Evolutionary conservation across 2,329 filamentous ascomycete species (phyloP).

Genomic region (Curvularia eragrostidis): DNA sequence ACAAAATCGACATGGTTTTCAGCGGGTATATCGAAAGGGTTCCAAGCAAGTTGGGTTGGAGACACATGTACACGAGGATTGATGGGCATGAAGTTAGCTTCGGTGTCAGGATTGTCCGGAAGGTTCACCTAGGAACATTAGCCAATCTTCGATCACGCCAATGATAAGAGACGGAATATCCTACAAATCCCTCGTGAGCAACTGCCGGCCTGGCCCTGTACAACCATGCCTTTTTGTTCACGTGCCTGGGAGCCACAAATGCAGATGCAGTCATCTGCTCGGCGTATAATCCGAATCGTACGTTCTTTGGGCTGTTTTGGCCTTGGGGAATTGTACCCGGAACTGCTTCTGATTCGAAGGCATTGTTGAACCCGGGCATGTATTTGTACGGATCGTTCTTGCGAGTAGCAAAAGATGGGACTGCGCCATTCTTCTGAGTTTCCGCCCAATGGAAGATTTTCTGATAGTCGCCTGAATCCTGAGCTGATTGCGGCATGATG

Average conservation of each 20-base stretch:
- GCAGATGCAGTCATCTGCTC: constrained; percentile 49
- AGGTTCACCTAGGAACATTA: constrained; percentile 39
- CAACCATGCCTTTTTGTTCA: constrained; percentile 47
- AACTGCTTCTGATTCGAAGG: constrained; percentile 56
- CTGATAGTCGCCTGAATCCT: too few species aligned
- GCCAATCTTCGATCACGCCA: constrained; percentile 32
- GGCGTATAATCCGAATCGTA: constrained; percentile 48
- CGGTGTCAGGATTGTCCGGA: constrained; percentile 46
- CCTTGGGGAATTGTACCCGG: constrained; percentile 56
- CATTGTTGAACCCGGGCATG: constrained; percentile 64
- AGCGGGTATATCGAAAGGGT: constrained; percentile 45
- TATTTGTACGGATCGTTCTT: constrained; percentile 65
- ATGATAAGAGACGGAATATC: constrained; percentile 14
- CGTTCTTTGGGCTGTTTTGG: constrained; percentile 51
- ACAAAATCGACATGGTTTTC: constrained; percentile 44
- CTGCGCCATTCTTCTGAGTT: constrained; percentile 63
- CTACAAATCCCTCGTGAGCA: constrained; percentile 50
- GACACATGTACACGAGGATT: constrained; percentile 48
- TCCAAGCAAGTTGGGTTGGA: constrained; percentile 49
- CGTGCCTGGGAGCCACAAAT: constrained; percentile 46
- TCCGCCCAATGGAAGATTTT: constrained; percentile 61
- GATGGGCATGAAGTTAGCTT: constrained; percentile 45
- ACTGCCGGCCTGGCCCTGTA: constrained; percentile 49
- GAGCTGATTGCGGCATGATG: too few species aligned
- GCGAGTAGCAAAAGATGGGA: constrained; percentile 62